These are phyloP conservation scores for Beauveria sp. DNA, from an alignment of 2,329 filamentous ascomycete species.

Conservation along the genomic window DNA sequence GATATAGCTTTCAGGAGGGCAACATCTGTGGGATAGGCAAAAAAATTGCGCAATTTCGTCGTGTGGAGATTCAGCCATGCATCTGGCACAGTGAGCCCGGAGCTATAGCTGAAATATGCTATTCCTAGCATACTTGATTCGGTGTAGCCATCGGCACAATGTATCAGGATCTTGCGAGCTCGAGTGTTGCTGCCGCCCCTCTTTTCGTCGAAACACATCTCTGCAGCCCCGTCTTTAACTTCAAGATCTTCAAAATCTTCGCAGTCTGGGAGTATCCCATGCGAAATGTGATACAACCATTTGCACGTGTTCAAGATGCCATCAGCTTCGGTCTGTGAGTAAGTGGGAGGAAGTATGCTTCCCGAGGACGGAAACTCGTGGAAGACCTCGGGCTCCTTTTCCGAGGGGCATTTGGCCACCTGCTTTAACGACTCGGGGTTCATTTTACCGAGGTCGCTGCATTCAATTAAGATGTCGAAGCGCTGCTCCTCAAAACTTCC, in stretches of 20 bases:
- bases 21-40: slow-evolving; percentile 89
- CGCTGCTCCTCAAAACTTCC: slow-evolving; percentile 47
- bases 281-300: slow-evolving; percentile 81
- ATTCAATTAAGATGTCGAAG: slow-evolving; percentile 85
- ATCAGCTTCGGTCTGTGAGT: slow-evolving; percentile 75
- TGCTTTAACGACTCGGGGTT: slow-evolving; percentile 59
- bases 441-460: slow-evolving; percentile 74
- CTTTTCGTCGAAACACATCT: slow-evolving; percentile 23
- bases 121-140: slow-evolving; percentile 85
- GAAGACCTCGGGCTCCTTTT: slow-evolving; percentile 26
- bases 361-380: slow-evolving; percentile 88
- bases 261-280: slow-evolving; percentile 43
- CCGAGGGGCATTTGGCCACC: slow-evolving; percentile 49
- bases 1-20: slow-evolving; percentile 71
- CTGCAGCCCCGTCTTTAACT: slow-evolving; percentile 17
- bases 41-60: slow-evolving; percentile 81
- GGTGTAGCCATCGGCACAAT: slow-evolving; percentile 94
- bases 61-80: slow-evolving; percentile 85
- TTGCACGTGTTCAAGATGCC: slow-evolving; percentile 78
- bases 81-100: slow-evolving; percentile 69
- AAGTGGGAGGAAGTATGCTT: slow-evolving; percentile 79
- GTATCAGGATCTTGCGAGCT: slow-evolving; percentile 70
- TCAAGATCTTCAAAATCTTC: slow-evolving; percentile 24
- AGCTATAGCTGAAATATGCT: slow-evolving; percentile 89
- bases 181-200: slow-evolving; percentile 7